Evolutionary conservation across 331 rosid genomes (phyloP).

Genomic region (Quercus phellos): DNA sequence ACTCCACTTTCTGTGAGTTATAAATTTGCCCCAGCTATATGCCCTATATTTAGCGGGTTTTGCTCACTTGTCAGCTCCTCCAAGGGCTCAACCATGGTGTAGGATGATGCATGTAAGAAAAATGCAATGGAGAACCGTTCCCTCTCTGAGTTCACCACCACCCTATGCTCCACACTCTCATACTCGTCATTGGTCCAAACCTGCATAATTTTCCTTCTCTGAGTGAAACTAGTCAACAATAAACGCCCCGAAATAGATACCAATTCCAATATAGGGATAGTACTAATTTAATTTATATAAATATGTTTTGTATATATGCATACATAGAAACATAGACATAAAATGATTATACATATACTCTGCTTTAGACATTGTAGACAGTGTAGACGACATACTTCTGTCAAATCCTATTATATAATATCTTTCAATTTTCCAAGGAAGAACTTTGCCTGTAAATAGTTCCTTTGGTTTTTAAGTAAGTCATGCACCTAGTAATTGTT

Average conservation of each 20-base stretch:
- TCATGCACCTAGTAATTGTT: background rate
- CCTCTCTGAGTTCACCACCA: background rate
- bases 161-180: constrained; percentile 65
- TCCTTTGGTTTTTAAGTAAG: background rate
- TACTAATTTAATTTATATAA: too few species aligned
- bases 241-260: background rate
- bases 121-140: constrained; percentile 54
- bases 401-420: too few species aligned
- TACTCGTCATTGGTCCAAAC: constrained; percentile 69
- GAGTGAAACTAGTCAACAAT: background rate
- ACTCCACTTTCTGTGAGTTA: constrained; percentile 27
- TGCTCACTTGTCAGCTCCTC: constrained; percentile 40
- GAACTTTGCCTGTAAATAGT: background rate
- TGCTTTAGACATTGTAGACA: too few species aligned
- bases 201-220: constrained; percentile 16
- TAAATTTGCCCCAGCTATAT: constrained; percentile 49
- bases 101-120: constrained; percentile 53
- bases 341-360: too few species aligned
- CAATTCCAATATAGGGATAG: background rate
- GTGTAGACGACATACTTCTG: too few species aligned
- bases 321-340: too few species aligned
- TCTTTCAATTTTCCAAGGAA: too few species aligned
- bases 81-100: constrained; percentile 47
- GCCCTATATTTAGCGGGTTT: background rate
- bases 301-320: too few species aligned